These are phyloP conservation scores for Protomyces pachydermus DNA, from an alignment of 1,139 yeast species.

Conservation along the genomic window DNA sequence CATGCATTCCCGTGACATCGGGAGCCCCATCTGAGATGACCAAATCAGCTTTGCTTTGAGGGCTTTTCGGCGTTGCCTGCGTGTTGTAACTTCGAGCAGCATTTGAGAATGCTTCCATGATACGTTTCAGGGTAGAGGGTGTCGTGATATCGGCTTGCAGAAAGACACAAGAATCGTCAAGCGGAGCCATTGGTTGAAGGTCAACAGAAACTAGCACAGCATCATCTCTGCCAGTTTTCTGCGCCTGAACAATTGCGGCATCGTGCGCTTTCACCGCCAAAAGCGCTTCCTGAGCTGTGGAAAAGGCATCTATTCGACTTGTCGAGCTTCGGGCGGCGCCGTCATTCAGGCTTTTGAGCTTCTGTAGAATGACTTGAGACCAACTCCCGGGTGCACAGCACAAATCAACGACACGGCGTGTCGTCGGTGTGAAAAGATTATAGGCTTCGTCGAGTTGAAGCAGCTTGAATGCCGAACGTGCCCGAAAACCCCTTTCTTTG, in stretches of 20 bases:
- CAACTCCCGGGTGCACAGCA: conserved; percentile 99
- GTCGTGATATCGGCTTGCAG: conserved; percentile 96
- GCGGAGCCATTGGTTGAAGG: conserved; percentile 94
- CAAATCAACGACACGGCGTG: conserved; percentile 81
- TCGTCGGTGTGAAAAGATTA: conserved; percentile 60
- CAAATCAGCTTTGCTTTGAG: background rate
- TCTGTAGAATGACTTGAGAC: conserved; percentile 89
- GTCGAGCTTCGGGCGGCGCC: background rate
- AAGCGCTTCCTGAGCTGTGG: background rate
- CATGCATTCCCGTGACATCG: conserved; percentile 95
- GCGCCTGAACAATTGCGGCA: conserved; percentile 29
- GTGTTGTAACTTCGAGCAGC: conserved; percentile 52
- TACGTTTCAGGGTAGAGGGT: conserved; percentile 73
- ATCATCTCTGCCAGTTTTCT: conserved; percentile 34
- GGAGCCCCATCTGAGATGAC: conserved; percentile 77
- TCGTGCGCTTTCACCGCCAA: background rate
- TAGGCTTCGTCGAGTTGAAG: conserved; percentile 87
- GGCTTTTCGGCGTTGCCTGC: conserved; percentile 1
- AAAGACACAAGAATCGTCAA: conserved; percentile 69
- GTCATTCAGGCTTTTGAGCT: conserved; percentile 33
- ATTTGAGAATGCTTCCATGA: conserved; percentile 77
- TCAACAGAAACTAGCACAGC: conserved; percentile 90
- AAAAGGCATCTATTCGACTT: background rate
- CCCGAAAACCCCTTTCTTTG: conserved; percentile 96
- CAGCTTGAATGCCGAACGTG: conserved; percentile 89